Evolutionary conservation across 805 yeast species (phyloP).

Genomic region (Hanseniaspora nectarophila): DNA sequence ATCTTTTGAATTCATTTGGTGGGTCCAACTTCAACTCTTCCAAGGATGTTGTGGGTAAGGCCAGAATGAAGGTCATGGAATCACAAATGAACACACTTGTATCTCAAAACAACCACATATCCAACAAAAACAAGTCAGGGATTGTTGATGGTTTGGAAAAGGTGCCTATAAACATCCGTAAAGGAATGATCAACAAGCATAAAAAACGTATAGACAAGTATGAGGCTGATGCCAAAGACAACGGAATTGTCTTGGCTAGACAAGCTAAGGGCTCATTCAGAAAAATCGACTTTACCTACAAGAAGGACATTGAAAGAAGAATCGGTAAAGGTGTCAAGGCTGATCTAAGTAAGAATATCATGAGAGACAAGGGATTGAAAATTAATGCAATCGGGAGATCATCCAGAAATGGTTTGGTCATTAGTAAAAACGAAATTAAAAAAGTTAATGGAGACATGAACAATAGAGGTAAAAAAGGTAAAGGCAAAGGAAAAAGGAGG

Average conservation of each 20-base stretch:
- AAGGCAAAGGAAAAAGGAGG: background rate
- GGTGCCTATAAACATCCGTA: conserved; percentile 81
- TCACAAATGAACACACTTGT: conserved; percentile 44
- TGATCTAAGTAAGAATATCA: background rate
- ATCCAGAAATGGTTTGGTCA: conserved; percentile 66
- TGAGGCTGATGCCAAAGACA: conserved; percentile 73
- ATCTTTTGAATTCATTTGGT: conserved; percentile 38
- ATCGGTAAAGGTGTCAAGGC: conserved; percentile 29
- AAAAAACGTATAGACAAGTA: conserved; percentile 40
- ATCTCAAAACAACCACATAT: conserved; percentile 17
- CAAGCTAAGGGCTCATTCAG: conserved; percentile 38
- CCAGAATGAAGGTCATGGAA: conserved; percentile 52
- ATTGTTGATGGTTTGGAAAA: conserved; percentile 40
- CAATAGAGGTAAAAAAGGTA: background rate
- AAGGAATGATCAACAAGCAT: conserved; percentile 62
- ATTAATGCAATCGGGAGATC: conserved; percentile 64
- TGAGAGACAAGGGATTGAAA: conserved; percentile 66
- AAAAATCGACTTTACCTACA: conserved; percentile 38
- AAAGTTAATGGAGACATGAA: conserved; percentile 28
- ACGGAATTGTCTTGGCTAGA: conserved; percentile 76
- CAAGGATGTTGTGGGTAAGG: conserved; percentile 42
- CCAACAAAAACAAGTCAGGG: conserved; percentile 33
- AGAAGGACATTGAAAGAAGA: conserved; percentile 30
- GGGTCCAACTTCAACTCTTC: conserved; percentile 21
- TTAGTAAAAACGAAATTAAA: conserved; percentile 57